Conservation (phyloP, 495 filamentous ascomycete genomes). For the Aspergillus ellipticus region DNA sequence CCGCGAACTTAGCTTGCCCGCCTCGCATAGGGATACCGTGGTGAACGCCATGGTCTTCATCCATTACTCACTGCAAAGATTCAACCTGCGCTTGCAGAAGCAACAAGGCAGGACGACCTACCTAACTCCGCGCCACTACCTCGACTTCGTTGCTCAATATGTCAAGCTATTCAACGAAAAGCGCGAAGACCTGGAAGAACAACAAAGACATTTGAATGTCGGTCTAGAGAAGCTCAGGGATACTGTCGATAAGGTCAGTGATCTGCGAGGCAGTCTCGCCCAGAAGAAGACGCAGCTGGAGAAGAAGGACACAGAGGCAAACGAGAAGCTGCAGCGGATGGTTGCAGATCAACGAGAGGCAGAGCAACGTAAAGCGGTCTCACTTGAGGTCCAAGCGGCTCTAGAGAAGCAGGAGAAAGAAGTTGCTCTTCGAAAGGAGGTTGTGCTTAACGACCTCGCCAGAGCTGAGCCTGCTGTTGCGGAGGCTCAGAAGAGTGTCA, state of each 20-base stretch:
- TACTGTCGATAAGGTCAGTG: constrained; percentile 95
- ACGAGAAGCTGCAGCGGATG: constrained; percentile 96
- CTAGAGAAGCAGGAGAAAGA: constrained; percentile 87
- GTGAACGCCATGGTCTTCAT: constrained; percentile 99
- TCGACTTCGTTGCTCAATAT: constrained; percentile 98
- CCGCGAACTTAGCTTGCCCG: constrained; percentile 75
- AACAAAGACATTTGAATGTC: constrained; percentile 96
- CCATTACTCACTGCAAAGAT: constrained; percentile 85
- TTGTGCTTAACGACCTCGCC: constrained; percentile 84
- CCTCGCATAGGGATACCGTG: constrained; percentile 83
- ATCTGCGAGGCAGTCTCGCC: constrained; percentile 82
- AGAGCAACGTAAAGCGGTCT: constrained; percentile 82
- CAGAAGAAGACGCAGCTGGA: constrained; percentile 92
- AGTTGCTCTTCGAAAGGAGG: constrained; percentile 75
- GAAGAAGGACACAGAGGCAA: constrained; percentile 89
- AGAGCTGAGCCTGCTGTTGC: constrained; percentile 88
- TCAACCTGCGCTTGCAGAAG: constrained; percentile 84
- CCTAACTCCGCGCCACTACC: constrained; percentile 92
- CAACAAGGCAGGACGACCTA: constrained; percentile 89
- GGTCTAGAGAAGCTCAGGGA: constrained; percentile 97
- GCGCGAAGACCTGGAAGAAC: constrained; percentile 95
- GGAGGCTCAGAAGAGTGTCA: constrained; percentile 91
- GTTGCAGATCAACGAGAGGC: constrained; percentile 94
- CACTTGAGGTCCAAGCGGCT: constrained; percentile 80
- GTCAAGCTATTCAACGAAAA: constrained; percentile 98